Evolutionary conservation across 1,284 basidiomycete species (phyloP).

Genomic region (Peniophora sp.): DNA sequence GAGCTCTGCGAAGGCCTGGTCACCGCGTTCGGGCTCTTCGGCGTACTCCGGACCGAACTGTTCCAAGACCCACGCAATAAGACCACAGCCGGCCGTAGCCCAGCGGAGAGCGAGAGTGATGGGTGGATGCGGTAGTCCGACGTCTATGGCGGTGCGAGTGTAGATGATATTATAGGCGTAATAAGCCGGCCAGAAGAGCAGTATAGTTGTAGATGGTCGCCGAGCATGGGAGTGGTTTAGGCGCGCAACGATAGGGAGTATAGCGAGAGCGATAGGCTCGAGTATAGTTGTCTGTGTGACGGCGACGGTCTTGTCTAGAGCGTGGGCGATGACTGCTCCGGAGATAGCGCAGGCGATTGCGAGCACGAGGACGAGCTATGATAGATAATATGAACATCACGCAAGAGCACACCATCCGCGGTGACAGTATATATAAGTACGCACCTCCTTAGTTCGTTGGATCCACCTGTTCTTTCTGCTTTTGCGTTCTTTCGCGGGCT

Average conservation of each 20-base stretch:
- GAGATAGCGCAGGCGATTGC: constrained; percentile 33
- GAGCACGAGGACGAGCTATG: constrained; percentile 9
- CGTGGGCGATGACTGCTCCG: constrained; percentile 27
- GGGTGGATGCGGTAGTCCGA: constrained; percentile 19
- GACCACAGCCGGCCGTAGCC: constrained; percentile 38
- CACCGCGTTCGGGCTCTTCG: constrained; percentile 25
- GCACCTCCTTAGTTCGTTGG: constrained; percentile 56
- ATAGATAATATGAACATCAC: background rate
- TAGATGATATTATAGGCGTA: constrained; percentile 45
- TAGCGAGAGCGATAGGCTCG: constrained; percentile 44
- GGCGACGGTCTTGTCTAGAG: constrained; percentile 33
- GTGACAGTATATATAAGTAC: constrained; percentile 18
- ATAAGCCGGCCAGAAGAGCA: constrained; percentile 83
- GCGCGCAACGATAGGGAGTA: constrained; percentile 42
- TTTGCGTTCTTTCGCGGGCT: constrained; percentile 19
- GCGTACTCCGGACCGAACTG: constrained; percentile 61
- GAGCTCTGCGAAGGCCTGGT: constrained; percentile 24
- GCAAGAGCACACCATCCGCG: background rate
- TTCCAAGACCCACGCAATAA: constrained; percentile 62
- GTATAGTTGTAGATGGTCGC: constrained; percentile 67
- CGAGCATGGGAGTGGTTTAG: constrained; percentile 75
- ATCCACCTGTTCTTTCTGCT: constrained; percentile 30
- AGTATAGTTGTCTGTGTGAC: constrained; percentile 50
- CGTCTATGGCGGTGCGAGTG: constrained; percentile 48
- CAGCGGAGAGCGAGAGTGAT: constrained; percentile 41